Percentiles rank a stretch among this genome's conserved stretches.
These are phyloP conservation scores for Nannochloropsis gaditana DNA, from an alignment of 108 stramenopile species.

Conservation along the genomic window DNA sequence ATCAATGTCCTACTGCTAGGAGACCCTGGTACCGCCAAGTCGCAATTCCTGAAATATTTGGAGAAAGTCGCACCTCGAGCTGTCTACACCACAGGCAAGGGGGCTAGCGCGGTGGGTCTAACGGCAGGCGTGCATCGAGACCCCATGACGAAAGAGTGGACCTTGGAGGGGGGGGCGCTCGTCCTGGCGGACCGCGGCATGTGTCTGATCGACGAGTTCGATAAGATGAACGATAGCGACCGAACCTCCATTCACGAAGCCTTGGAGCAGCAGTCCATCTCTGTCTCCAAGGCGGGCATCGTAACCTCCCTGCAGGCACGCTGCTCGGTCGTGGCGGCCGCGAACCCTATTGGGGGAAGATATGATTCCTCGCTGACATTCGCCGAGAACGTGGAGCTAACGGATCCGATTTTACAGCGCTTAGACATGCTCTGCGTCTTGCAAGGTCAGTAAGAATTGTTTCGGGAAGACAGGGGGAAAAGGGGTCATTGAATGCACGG, in stretches of 20 bases:
- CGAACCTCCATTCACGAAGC: slow-evolving; percentile 98
- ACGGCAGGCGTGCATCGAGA: slow-evolving; percentile 98
- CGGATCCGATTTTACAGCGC: slow-evolving; percentile 97
- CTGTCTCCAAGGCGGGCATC: slow-evolving; percentile 96
- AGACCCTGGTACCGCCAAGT: slow-evolving; percentile 95
- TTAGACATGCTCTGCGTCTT: slow-evolving; percentile 97
- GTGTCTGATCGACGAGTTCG: slow-evolving; percentile 87
- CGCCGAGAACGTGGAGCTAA: slow-evolving; percentile 71
- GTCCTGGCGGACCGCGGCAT: slow-evolving; percentile 81
- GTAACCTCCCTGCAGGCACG: slow-evolving; percentile 97
- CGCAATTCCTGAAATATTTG: slow-evolving; percentile 92
- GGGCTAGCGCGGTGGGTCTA: slow-evolving; percentile 96
- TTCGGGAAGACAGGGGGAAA: too few relatives aligned
- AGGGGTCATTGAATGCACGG: too few relatives aligned
- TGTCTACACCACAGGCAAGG: slow-evolving; percentile 97
- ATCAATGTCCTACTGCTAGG: slow-evolving; percentile 85
- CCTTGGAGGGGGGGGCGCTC: slow-evolving; percentile 91
- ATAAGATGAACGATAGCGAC: slow-evolving; percentile 98
- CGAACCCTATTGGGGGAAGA: slow-evolving; percentile 89
- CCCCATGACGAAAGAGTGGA: slow-evolving; percentile 95
- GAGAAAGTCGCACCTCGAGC: slow-evolving; percentile 91
- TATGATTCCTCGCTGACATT: slow-evolving; percentile 90
- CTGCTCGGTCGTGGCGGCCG: slow-evolving; percentile 66
- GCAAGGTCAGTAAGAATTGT: slow-evolving; percentile 54
- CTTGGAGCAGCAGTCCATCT: slow-evolving; percentile 86